Conservation (phyloP, 805 yeast genomes). For the Candida incommunis region DNA sequence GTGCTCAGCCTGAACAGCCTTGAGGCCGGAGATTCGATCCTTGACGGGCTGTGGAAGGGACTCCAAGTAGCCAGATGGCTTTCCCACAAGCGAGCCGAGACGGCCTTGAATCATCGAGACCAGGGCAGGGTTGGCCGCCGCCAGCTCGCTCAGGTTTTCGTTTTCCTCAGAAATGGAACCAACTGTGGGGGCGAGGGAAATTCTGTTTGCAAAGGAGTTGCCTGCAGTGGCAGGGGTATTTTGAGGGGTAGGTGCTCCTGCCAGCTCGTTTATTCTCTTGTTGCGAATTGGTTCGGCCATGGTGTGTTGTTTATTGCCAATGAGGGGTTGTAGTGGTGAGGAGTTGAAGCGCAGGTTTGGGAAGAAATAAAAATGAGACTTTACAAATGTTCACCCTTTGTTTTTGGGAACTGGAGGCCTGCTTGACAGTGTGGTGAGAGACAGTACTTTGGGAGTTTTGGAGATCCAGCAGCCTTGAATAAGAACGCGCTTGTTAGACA, state of each 20-base stretch:
- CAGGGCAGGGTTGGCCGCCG: conserved; percentile 66
- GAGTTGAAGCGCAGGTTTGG: neutral
- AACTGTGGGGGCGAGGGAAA: conserved; percentile 8
- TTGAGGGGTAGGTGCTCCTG: conserved; percentile 96
- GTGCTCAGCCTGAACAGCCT: conserved; percentile 66
- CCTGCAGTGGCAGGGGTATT: conserved; percentile 90
- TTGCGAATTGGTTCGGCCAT: conserved; percentile 86
- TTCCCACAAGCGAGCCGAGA: conserved; percentile 71
- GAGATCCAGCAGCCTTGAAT: no score
- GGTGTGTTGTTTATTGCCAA: neutral
- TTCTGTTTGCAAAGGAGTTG: conserved; percentile 45
- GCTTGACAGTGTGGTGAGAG: no score
- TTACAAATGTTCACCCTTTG: no score
- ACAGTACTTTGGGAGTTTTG: no score
- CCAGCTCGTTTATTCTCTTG: conserved; percentile 53
- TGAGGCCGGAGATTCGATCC: conserved; percentile 67
- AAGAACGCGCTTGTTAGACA: no score
- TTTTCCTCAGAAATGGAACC: conserved; percentile 65
- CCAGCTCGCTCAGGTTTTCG: conserved; percentile 21
- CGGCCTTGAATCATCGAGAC: conserved; percentile 83
- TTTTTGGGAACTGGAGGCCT: no score
- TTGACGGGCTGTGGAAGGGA: conserved; percentile 59
- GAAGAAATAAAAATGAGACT: no score
- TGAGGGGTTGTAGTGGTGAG: neutral
- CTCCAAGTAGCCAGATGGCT: conserved; percentile 74